Evolutionary conservation across 495 filamentous ascomycete species (phyloP).

Genomic region (Aspergillus asperescens): DNA sequence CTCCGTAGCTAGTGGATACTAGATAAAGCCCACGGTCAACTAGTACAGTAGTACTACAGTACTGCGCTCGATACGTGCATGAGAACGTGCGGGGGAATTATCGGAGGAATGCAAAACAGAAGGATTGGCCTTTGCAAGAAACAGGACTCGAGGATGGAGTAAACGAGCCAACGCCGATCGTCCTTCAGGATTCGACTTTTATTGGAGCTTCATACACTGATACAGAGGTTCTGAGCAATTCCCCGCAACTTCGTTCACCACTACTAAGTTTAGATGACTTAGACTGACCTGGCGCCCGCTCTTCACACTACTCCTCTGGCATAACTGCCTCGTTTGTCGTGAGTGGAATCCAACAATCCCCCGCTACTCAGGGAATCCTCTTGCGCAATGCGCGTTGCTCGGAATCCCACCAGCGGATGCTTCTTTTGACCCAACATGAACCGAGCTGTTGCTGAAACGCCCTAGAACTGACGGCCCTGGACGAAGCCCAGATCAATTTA

Average conservation of each 20-base stretch:
- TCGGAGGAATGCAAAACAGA: not conserved
- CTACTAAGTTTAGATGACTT: not conserved
- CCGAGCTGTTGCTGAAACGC: not conserved
- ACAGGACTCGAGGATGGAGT: too few species aligned
- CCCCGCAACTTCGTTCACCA: not conserved
- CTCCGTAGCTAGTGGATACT: not conserved
- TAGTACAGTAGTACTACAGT: too few species aligned
- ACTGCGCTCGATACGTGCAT: conserved; percentile 1
- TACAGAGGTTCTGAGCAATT: not conserved
- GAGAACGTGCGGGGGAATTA: conserved; percentile 1
- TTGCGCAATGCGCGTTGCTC: not conserved
- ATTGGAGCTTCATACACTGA: not conserved
- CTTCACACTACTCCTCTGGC: not conserved
- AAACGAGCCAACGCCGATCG: not conserved
- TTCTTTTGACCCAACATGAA: not conserved
- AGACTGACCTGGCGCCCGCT: not conserved
- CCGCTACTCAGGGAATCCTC: not conserved
- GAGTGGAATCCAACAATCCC: not conserved
- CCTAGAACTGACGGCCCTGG: not conserved
- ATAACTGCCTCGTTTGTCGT: not conserved
- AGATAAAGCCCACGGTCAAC: not conserved
- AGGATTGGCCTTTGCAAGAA: not conserved
- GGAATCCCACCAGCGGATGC: not conserved
- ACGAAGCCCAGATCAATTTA: not conserved
- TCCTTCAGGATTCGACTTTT: not conserved